Base-by-base conservation (phyloP, 1,284 basidiomycete genomes). In the Marasmius tenuissimus region DNA sequence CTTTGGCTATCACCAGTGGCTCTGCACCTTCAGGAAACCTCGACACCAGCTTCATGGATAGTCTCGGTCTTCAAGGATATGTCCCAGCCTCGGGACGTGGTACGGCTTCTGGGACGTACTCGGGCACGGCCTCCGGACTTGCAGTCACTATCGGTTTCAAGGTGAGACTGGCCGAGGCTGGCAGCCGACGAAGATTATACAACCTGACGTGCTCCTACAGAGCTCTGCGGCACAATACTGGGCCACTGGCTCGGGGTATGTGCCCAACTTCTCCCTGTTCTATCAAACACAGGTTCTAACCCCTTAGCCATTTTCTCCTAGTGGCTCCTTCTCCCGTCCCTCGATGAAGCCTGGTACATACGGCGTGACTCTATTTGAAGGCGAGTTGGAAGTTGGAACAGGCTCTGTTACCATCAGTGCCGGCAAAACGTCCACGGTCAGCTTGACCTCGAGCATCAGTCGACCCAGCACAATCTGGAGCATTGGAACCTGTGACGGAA, bases 261-360 rank as follows among this genome's bases (percentile, higher is more conserved):
- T 63, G 34, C 20, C 55, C 22, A 14, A 16, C 40, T 33, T 57
- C 7, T 20, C 39, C 49, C 40, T 39, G 16, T 39, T 12, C 18
- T 22, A n/a, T 42, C 9, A 22, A 34, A 59, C 22, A 45, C 35
- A 49, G 45, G 48, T 61, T 37, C 42, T 39, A 34, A 55, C 33
- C 27, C 14, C 20, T 11, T 11, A 33, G 22, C 37, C 38, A 42
- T 16, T 39, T 50, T 9, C 45, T 59, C 59, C 11, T 61, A 78
- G 76, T 54, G 79, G 78, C 40, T 71, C 73, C 37, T 82, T 79
- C 71, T 76, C 74, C 8, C 75, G 78, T 37, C 76, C 76, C n/a
- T 65, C 73, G 60, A 79, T 82, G 75, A 82, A 81, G 61, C 80
- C 81, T n/a, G 81, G 81, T 10, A 77, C 75, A 20, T 79, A 78